Base-by-base conservation (phyloP, 805 yeast species). In the Saccharomycopsis amapae region DNA sequence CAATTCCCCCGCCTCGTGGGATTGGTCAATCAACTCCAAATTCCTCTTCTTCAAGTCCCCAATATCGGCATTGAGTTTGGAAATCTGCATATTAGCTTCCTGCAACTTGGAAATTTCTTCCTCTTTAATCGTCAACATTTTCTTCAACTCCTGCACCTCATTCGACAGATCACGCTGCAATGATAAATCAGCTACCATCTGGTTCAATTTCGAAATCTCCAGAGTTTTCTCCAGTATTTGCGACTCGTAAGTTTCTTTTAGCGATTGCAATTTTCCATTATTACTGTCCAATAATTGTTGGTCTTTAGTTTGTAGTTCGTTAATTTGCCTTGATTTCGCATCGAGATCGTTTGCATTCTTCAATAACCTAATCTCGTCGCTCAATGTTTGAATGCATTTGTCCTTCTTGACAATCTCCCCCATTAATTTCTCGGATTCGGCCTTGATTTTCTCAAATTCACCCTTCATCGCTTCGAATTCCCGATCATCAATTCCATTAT, bases 391-490 rank as follows among this genome's bases (percentile, higher is more conserved):
- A 13, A 45, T 50, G 4, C 20, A 23, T 33, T 38, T 18, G 30
- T 43, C 48, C 20, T 45, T 48, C 25, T 51, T 39, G 4, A 38
- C 39, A 15, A 48, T 40, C 30, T 43, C 30, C 5, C 28, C 18
- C 12, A 43, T 30, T 17, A 46, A 34, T 34, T 19, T 6, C 5
- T 18, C 12, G 3, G 37, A 25, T 19, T 38, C 23, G n/a, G 6
- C 3, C 22, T 42, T 13, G 20, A 46, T 37, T 5, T 31, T 37
- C 18, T 35, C 43, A 15, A 46, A 42, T n/a, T 39, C 46, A 12
- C 15, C 5, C 15, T 24, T n/a, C 36, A 46, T 15, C 4, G 12
- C 12, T 10, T 42, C 43, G 2, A 46, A n/a, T 19, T 31, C 26
- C 5, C 6, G 19, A 7, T 36, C 42, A 15, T 30, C 15, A 22